Evolutionary conservation across 2,329 filamentous ascomycete genomes (phyloP).

Genomic region (Hypoxylon sp.): DNA sequence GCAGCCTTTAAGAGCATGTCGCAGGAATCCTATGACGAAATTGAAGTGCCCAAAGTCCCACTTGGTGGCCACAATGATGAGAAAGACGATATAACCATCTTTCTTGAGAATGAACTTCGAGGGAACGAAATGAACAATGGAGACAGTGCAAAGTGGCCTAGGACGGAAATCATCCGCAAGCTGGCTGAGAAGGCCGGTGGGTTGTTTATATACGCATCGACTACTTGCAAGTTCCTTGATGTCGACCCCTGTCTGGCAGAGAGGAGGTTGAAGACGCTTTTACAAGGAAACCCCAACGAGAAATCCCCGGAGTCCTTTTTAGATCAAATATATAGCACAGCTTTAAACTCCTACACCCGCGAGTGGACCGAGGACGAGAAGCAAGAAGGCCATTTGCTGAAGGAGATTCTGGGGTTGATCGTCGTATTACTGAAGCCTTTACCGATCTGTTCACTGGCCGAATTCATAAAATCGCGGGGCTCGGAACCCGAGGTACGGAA

Average conservation of each 20-base stretch:
- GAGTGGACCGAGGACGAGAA: slow-evolving; percentile 7
- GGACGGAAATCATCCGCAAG: not conserved
- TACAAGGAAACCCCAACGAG: slow-evolving; percentile 2
- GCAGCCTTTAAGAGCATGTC: slow-evolving; percentile 1
- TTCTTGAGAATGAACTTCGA: not conserved
- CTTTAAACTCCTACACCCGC: slow-evolving; percentile 4
- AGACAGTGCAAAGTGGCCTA: not conserved
- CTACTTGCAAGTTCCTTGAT: slow-evolving; percentile 14
- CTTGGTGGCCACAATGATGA: not conserved
- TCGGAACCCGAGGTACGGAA: not conserved
- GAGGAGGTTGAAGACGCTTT: not conserved
- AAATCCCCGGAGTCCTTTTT: slow-evolving; percentile 6
- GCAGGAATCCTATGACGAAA: not conserved
- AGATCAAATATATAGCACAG: slow-evolving; percentile 13
- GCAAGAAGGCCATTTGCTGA: not conserved
- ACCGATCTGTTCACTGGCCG: slow-evolving; percentile 6
- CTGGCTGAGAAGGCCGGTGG: slow-evolving; percentile 18
- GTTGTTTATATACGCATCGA: slow-evolving; percentile 29
- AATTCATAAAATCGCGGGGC: not conserved
- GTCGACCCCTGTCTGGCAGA: not conserved
- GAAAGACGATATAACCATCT: slow-evolving; percentile 23
- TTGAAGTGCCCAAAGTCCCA: slow-evolving; percentile 7
- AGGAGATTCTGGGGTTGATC: slow-evolving; percentile 15
- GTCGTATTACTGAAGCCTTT: slow-evolving; percentile 12
- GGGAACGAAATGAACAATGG: not conserved